These are phyloP conservation scores for Geotrichum aggregatum DNA, from an alignment of 1,139 yeast species.

Conservation along the genomic window DNA sequence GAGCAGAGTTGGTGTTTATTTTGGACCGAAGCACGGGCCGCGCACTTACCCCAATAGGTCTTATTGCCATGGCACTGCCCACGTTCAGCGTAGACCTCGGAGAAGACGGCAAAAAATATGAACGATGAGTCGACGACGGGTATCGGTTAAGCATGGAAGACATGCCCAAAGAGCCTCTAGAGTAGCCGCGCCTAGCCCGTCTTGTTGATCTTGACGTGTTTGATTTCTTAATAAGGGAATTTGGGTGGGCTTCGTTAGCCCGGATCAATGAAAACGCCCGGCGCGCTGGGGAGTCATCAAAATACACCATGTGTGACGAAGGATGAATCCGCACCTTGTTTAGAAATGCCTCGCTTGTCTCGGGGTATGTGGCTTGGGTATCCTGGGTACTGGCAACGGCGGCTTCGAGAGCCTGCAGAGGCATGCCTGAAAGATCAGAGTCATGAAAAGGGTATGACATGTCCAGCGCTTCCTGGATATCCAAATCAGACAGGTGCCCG, in stretches of 20 bases:
- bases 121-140: no score
- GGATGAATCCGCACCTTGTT: constrained; percentile 1
- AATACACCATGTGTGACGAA: neutral
- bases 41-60: neutral
- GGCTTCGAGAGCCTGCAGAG: neutral
- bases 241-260: neutral
- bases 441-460: constrained; percentile 1
- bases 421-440: neutral
- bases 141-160: no score
- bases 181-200: no score
- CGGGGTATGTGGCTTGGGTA: neutral
- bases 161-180: no score
- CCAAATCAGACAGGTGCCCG: neutral
- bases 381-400: neutral
- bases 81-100: no score
- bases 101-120: no score
- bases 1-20: constrained; percentile 1
- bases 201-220: no score
- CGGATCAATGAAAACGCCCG: constrained; percentile 8
- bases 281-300: neutral
- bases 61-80: no score
- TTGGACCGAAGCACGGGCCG: constrained; percentile 1
- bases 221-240: neutral
- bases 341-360: neutral
- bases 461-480: no score